A percentile compares a stretch with the other conserved stretches of the same genome.
Conservation (phyloP, 768 basidiomycete genomes). For the Mycena capillaripes region DNA sequence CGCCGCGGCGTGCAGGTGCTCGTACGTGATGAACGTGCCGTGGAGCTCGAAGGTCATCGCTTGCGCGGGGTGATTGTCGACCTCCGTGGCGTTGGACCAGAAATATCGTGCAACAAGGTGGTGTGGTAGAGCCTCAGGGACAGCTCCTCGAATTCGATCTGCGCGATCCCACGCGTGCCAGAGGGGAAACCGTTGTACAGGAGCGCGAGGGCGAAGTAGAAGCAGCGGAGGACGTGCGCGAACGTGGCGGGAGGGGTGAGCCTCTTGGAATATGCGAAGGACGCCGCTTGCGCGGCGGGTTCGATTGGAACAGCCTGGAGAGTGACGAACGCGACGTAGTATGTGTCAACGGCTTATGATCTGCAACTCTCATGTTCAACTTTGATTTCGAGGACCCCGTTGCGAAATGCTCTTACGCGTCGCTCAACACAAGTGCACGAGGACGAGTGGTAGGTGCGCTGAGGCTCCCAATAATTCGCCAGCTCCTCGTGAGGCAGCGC, state of each 20-base stretch:
- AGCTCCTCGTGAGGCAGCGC: no score
- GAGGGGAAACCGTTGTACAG: constrained; percentile 16
- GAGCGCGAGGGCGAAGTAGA: constrained; percentile 14
- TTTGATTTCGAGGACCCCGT: no score
- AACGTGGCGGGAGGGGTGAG: background rate
- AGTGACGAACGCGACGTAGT: background rate
- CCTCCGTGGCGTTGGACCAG: background rate
- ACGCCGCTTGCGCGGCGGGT: background rate
- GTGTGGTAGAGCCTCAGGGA: background rate
- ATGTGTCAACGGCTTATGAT: no score
- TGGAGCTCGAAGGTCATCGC: constrained; percentile 18
- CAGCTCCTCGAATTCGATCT: constrained; percentile 15
- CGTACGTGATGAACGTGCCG: constrained; percentile 13
- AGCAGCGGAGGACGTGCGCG: constrained; percentile 12
- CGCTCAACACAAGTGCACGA: no score
- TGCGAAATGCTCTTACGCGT: no score
- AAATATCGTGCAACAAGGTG: constrained; percentile 11
- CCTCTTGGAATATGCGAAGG: constrained; percentile 8
- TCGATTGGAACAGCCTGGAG: background rate
- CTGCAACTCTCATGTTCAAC: no score
- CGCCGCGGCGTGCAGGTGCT: background rate
- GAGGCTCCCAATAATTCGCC: no score
- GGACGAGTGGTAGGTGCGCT: no score
- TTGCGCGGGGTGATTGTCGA: background rate
- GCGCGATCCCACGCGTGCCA: constrained; percentile 1